Conservation (phyloP, 2,329 filamentous ascomycete species). For the Neophaeococcomyces mojaviensis region DNA sequence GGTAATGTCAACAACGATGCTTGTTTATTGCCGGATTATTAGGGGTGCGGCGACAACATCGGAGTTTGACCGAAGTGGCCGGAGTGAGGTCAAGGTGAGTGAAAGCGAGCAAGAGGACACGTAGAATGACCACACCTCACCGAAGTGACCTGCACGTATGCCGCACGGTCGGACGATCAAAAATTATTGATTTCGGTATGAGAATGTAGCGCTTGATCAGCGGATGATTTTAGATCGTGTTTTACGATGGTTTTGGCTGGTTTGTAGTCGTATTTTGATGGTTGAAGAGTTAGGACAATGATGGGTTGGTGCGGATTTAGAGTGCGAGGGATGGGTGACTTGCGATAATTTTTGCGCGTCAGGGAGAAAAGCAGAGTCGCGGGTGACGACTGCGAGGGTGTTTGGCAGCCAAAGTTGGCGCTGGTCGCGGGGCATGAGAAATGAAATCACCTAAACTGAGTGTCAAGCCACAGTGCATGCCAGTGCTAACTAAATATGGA, state of each 20-base stretch:
- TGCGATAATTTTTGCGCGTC: slow-evolving; percentile 7
- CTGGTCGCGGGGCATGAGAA: background rate
- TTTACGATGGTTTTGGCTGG: slow-evolving; percentile 47
- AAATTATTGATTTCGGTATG: slow-evolving; percentile 56
- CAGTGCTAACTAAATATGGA: no score
- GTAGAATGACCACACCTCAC: background rate
- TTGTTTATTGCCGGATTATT: background rate
- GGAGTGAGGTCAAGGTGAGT: background rate
- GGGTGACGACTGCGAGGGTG: slow-evolving; percentile 4
- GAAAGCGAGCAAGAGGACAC: slow-evolving; percentile 2
- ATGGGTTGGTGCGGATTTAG: slow-evolving; percentile 10
- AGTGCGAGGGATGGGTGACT: slow-evolving; percentile 3
- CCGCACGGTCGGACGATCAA: slow-evolving; percentile 6
- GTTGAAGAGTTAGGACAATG: slow-evolving; percentile 11
- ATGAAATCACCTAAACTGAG: no score
- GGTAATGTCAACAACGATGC: background rate
- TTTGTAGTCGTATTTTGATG: slow-evolving; percentile 48
- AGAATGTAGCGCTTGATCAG: slow-evolving; percentile 54
- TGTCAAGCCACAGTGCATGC: no score
- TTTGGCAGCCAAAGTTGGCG: background rate
- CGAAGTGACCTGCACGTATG: slow-evolving; percentile 1
- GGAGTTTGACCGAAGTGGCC: slow-evolving; percentile 2
- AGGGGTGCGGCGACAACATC: slow-evolving; percentile 6
- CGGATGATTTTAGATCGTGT: slow-evolving; percentile 43
- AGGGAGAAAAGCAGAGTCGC: slow-evolving; percentile 5